phyloP scores from a whole-genome alignment of 352 stramenopile genomes.

The Globisporangium megalacanthum region DNA sequence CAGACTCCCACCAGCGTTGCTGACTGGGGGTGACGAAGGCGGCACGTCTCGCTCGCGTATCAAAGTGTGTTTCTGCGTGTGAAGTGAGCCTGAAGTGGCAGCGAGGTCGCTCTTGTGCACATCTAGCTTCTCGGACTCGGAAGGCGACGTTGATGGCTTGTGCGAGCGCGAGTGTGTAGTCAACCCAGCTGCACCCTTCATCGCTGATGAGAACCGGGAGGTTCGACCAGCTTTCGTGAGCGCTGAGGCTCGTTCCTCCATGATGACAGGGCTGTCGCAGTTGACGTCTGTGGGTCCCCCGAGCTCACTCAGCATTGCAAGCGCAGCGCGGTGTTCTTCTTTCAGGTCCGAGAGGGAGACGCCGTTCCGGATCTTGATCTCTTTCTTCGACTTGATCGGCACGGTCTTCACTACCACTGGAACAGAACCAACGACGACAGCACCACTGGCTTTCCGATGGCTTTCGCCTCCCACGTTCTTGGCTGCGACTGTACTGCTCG shows the following conservation, averaged over 20 bases:
- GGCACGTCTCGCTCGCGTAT: neutral
- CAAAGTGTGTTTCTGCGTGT: too few relatives aligned
- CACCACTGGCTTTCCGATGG: neutral
- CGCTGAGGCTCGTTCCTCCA: neutral
- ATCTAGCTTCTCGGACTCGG: neutral
- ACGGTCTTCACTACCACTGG: conserved; percentile 9
- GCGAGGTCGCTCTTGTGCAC: neutral
- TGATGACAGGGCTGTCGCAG: conserved; percentile 19
- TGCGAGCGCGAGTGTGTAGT: neutral
- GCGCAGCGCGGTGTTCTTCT: conserved; percentile 63
- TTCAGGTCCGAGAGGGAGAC: conserved; percentile 70
- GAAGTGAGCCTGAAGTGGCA: too few relatives aligned
- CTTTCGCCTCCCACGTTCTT: neutral
- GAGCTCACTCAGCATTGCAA: conserved; percentile 69
- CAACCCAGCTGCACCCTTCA: neutral
- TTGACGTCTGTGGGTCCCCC: conserved; percentile 49
- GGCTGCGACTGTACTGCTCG: neutral
- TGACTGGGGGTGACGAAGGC: conserved; percentile 4
- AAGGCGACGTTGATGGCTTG: neutral
- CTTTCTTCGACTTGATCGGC: conserved; percentile 22
- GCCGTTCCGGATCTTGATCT: conserved; percentile 34
- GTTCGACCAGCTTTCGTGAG: neutral
- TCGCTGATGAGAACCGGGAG: neutral
- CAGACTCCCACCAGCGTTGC: conserved; percentile 21
- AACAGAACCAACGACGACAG: neutral